Base-by-base conservation (phyloP, 306 rosid genomes). In the Senna tora region DNA sequence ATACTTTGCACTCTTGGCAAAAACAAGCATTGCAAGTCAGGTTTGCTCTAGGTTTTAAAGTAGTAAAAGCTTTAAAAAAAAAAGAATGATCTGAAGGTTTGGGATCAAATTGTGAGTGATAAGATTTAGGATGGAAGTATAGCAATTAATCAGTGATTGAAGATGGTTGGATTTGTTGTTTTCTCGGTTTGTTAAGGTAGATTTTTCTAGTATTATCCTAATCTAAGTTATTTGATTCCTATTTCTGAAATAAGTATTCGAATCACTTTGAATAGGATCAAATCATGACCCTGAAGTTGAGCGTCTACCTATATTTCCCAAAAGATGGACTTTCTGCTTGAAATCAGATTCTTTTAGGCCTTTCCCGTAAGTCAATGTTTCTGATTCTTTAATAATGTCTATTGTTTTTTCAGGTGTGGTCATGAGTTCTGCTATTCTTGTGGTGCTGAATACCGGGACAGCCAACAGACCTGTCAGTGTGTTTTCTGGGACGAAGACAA, bases 371-470 rank as follows among this genome's bases (percentile, higher is more conserved):
- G 3, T 33, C 6, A 3, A 4, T 36, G 39, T 36, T 50, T 34
- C 52, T 52, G 33, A 19, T 32, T 7, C 15, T 65, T 6, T 12
- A 9, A 6, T 46, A 34, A 6, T 72, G 54, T 77, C 73, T 53
- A n/a, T n/a, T n/a, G n/a, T 69, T 15, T 51, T 64, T 82, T 68
- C 87, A 94, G 98, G 92, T 91, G 96, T 61, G 91, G 87, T 45
- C 91, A 94, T 15, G 94, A 91, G 84, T 91, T 94, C 78, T 94
- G 98, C 79, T 91, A 89, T 78, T 86, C 91, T 39, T 94, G 98
- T 54, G 96, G 94, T 21, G 90, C 84, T 0, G 97, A 94, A 77
- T 94, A 86, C 38, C 69, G 81, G 47, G 81, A 86, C 0, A 77
- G 91, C 66, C 90, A 80, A 72, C 97, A 94, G 86, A 77, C 90